A percentile compares a stretch with the other conserved stretches of the same genome.
phyloP scores from a whole-genome alignment of 192 early-diverging fungal species.

The Umbelopsis ramanniana region DNA sequence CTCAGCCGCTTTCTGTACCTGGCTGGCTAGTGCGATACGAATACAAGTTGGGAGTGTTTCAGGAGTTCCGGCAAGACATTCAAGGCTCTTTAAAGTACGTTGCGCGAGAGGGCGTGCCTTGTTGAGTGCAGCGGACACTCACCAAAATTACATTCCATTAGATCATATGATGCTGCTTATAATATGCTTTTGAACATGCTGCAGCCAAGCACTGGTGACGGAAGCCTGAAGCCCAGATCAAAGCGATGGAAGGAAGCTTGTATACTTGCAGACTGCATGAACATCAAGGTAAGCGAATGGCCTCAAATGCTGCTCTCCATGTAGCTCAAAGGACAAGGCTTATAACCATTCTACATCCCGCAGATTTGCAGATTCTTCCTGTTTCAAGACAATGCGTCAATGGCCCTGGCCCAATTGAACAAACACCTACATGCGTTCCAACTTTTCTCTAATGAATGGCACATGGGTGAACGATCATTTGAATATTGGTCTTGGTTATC shows the following conservation, averaged over 20 bases:
- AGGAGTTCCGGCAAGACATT: conserved; percentile 68
- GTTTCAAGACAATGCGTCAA: conserved; percentile 66
- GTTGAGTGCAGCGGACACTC: no score
- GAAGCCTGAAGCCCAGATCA: conserved; percentile 52
- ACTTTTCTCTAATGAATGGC: conserved; percentile 59
- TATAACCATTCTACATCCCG: background rate
- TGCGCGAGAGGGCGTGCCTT: no score
- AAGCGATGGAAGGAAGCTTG: conserved; percentile 78
- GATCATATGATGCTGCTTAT: conserved; percentile 75
- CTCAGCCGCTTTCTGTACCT: conserved; percentile 49
- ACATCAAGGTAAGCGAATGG: conserved; percentile 63
- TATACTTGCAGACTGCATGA: conserved; percentile 72
- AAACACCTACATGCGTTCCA: conserved; percentile 68
- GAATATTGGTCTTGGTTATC: conserved; percentile 88
- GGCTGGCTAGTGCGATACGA: conserved; percentile 87
- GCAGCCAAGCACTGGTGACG: conserved; percentile 49
- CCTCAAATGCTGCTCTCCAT: no score
- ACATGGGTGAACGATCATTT: conserved; percentile 74
- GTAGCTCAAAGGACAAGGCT: background rate
- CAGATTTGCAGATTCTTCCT: conserved; percentile 81
- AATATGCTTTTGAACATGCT: conserved; percentile 69
- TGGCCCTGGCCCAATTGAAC: conserved; percentile 73
- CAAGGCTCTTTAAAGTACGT: conserved; percentile 54
- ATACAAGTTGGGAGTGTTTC: conserved; percentile 70
- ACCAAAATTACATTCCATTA: no score